A percentile compares a stretch with the other conserved stretches of the same genome.
Conservation (phyloP, 1,284 basidiomycete genomes). For the Pascua sp. region DNA sequence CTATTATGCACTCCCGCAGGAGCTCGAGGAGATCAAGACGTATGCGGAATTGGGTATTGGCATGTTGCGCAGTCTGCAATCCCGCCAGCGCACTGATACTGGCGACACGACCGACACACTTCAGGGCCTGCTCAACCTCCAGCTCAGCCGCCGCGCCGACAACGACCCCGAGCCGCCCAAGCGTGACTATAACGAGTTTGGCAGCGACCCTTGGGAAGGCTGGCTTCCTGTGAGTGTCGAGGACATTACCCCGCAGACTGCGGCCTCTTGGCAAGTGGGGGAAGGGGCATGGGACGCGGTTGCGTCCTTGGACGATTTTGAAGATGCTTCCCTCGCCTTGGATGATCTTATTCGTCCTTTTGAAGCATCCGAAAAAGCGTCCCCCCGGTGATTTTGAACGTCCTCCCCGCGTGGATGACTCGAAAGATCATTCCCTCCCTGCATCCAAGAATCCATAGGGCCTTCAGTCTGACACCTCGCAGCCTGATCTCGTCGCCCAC, state of each 20-base stretch:
- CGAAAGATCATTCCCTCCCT: no score
- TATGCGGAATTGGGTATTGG: constrained; percentile 12
- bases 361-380: background rate
- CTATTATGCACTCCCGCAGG: constrained; percentile 19
- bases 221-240: constrained; percentile 13
- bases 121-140: constrained; percentile 15
- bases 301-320: no score
- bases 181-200: constrained; percentile 12
- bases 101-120: constrained; percentile 20
- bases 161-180: constrained; percentile 7
- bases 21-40: constrained; percentile 15
- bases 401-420: no score
- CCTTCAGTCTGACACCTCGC: no score
- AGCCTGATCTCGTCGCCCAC: no score
- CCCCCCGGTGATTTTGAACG: no score
- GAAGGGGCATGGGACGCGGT: no score
- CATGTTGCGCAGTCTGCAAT: constrained; percentile 11
- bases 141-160: constrained; percentile 13
- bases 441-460: no score
- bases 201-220: constrained; percentile 14
- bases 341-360: no score
- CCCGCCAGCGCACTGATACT: constrained; percentile 12
- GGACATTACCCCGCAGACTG: no score
- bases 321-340: no score
- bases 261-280: no score